These are phyloP conservation scores for Stemphylium beticola DNA, from an alignment of 2,329 filamentous ascomycete species.

Conservation along the genomic window DNA sequence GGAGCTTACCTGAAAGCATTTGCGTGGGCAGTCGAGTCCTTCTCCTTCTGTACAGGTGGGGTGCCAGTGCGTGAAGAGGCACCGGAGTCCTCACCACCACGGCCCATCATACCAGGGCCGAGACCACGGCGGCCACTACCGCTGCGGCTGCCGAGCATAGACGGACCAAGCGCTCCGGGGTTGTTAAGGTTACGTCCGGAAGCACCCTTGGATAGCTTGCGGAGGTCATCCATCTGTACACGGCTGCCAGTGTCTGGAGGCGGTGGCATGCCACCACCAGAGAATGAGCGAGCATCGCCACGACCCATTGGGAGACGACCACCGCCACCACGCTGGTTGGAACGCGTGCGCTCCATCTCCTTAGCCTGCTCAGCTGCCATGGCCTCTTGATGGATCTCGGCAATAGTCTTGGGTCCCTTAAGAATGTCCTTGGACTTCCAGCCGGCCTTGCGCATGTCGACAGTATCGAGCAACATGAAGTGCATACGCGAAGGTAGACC, in stretches of 20 bases:
- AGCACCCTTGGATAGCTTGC: conserved; percentile 72
- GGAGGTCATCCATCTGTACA: conserved; percentile 89
- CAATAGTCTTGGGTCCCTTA: conserved; percentile 96
- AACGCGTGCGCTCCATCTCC: conserved; percentile 67
- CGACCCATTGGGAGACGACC: conserved; percentile 76
- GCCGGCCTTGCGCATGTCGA: conserved; percentile 77
- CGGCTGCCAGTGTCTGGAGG: conserved; percentile 77
- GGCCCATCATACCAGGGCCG: conserved; percentile 71
- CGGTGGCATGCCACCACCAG: conserved; percentile 70
- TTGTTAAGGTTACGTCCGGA: conserved; percentile 63
- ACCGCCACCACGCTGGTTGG: conserved; percentile 71
- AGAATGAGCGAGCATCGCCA: conserved; percentile 86
- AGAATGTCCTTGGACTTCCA: conserved; percentile 89
- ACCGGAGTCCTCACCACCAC: conserved; percentile 83
- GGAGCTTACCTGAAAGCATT: conserved; percentile 90
- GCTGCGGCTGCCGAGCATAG: conserved; percentile 85
- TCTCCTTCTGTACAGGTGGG: conserved; percentile 71
- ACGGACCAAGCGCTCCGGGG: conserved; percentile 72
- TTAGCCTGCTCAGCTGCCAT: conserved; percentile 80
- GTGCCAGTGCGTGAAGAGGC: conserved; percentile 89
- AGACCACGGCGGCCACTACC: conserved; percentile 83
- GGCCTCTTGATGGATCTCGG: conserved; percentile 86
- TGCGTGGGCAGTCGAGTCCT: conserved; percentile 70
- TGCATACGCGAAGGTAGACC: conserved; percentile 80
- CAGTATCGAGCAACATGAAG: conserved; percentile 96